A percentile compares a stretch with the other conserved stretches of the same genome.
These are phyloP conservation scores for Cordyceps pruinosa DNA, from an alignment of 2,329 filamentous ascomycete species.

Conservation along the genomic window DNA sequence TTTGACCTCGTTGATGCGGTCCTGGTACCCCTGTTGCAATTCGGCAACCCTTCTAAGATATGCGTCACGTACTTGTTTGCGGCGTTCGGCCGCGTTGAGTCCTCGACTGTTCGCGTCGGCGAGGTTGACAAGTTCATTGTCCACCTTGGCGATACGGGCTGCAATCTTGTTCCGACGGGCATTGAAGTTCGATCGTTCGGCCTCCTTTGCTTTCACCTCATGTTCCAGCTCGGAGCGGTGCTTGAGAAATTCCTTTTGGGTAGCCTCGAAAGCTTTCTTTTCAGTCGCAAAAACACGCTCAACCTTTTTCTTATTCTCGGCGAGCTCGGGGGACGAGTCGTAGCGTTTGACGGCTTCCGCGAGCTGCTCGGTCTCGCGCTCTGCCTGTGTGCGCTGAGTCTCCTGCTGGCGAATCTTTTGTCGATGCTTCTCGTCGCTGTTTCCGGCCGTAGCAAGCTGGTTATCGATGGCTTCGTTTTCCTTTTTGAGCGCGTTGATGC, in stretches of 20 bases:
- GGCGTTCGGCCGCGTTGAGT: constrained; percentile 55
- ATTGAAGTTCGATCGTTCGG: constrained; percentile 56
- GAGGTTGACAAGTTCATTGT: constrained; percentile 65
- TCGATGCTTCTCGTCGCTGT: constrained; percentile 67
- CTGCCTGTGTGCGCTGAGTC: constrained; percentile 62
- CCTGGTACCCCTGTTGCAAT: constrained; percentile 40
- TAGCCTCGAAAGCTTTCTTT: constrained; percentile 53
- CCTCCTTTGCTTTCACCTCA: constrained; percentile 54
- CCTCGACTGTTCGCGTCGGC: constrained; percentile 61
- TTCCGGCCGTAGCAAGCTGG: constrained; percentile 61
- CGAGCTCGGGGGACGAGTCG: constrained; percentile 57
- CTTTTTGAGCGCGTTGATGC: constrained; percentile 59
- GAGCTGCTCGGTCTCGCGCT: constrained; percentile 49
- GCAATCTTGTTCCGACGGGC: constrained; percentile 68
- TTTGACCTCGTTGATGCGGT: constrained; percentile 35
- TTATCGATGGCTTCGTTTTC: constrained; percentile 65
- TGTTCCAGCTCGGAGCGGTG: constrained; percentile 56
- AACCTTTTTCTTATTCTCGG: constrained; percentile 47
- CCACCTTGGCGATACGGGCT: constrained; percentile 63
- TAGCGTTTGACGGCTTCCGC: constrained; percentile 55
- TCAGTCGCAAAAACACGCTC: constrained; percentile 48
- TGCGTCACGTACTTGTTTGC: constrained; percentile 42
- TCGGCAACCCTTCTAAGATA: constrained; percentile 41
- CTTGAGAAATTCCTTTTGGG: constrained; percentile 46
- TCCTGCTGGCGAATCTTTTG: constrained; percentile 71